Conservation (phyloP, 257 asterid species). For the Cordia subcordata region DNA sequence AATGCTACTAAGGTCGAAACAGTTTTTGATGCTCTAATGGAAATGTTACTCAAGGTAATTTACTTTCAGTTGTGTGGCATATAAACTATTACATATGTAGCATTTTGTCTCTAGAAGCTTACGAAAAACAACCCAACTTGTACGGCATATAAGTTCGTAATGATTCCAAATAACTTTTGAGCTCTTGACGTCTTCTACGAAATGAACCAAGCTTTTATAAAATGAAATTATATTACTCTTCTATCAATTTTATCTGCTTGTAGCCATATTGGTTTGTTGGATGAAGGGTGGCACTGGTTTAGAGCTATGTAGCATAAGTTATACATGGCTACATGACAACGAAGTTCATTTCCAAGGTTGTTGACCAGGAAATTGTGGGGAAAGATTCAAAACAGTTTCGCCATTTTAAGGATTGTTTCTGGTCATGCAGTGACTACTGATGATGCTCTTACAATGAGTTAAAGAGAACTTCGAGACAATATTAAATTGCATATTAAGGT, state of each 20-base stretch:
- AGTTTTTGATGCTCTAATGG: too few relatives aligned
- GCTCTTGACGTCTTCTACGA: conserved; percentile 64
- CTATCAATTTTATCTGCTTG: conserved; percentile 90
- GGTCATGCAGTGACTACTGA: conserved; percentile 95
- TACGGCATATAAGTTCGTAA: neutral
- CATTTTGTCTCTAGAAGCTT: too few relatives aligned
- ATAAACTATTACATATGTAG: too few relatives aligned
- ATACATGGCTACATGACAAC: conserved; percentile 56
- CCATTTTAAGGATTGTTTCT: conserved; percentile 67
- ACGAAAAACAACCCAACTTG: too few relatives aligned
- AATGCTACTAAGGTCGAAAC: too few relatives aligned
- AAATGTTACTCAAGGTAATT: too few relatives aligned
- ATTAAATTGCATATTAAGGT: too few relatives aligned
- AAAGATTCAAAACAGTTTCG: conserved; percentile 92
- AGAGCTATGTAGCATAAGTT: conserved; percentile 70
- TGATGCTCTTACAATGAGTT: conserved; percentile 23
- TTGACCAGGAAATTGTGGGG: conserved; percentile 62
- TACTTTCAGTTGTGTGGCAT: too few relatives aligned
- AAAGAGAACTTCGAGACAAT: too few relatives aligned
- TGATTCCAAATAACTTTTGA: conserved; percentile 10
- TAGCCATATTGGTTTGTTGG: conserved; percentile 84
- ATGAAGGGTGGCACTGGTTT: conserved; percentile 96
- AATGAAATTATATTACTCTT: conserved; percentile 74
- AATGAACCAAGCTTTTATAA: conserved; percentile 59
- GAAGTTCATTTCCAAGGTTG: conserved; percentile 63